Conservation (phyloP, 2,329 filamentous ascomycete genomes). For the Cladosporium oxysporum region DNA sequence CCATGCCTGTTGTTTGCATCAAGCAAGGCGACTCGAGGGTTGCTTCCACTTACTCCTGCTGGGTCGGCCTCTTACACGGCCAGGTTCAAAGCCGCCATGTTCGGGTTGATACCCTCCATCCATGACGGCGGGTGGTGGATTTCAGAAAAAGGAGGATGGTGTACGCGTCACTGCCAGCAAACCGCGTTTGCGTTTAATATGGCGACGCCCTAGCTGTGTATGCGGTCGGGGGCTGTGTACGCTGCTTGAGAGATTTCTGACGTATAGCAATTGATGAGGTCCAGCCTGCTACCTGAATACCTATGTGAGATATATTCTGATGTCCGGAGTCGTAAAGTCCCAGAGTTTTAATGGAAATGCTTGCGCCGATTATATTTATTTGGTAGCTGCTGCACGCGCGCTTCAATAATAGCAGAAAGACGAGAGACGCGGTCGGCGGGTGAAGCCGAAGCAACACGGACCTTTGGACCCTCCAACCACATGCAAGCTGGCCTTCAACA, state of each 20-base stretch:
- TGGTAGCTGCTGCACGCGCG: background rate
- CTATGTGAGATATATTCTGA: background rate
- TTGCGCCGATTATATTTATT: conserved; percentile 2
- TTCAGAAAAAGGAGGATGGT: background rate
- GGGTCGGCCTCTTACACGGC: conserved; percentile 26
- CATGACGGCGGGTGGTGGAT: conserved; percentile 29
- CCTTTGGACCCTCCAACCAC: conserved; percentile 10
- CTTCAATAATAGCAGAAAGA: conserved; percentile 8
- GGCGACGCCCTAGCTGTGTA: background rate
- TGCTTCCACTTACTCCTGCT: conserved; percentile 23
- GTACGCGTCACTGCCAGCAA: background rate
- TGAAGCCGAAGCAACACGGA: conserved; percentile 8
- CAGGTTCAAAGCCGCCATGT: conserved; percentile 33
- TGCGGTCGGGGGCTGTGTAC: background rate
- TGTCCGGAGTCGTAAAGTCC: background rate
- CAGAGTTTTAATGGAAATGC: background rate
- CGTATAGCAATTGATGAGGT: background rate
- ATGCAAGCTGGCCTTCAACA: conserved; percentile 15
- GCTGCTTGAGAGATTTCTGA: background rate
- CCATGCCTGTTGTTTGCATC: background rate
- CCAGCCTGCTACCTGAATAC: background rate
- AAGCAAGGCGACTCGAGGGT: background rate
- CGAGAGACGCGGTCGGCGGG: conserved; percentile 12
- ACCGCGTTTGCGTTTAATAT: background rate
- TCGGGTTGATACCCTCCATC: conserved; percentile 29